These are phyloP conservation scores for Lotmaria passim DNA, from an alignment of 208 protist genomes.

Conservation along the genomic window DNA sequence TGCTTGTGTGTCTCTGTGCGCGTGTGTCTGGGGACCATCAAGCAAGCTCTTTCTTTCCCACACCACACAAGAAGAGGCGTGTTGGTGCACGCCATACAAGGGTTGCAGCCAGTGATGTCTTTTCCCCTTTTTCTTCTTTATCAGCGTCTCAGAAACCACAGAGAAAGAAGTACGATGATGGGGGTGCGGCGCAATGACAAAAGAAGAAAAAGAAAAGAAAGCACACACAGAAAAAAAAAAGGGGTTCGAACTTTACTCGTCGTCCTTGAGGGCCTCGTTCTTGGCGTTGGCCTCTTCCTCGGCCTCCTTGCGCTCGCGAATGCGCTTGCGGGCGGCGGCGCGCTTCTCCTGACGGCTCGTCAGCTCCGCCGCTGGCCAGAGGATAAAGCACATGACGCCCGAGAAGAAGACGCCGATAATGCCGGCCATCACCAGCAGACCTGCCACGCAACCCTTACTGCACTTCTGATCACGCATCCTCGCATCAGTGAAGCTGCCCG, in stretches of 20 bases:
- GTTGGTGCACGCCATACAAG: no score
- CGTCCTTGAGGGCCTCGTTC: constrained; percentile 34
- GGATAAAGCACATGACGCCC: constrained; percentile 50
- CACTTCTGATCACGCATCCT: constrained; percentile 43
- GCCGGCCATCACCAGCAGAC: constrained; percentile 54
- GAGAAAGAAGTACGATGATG: no score
- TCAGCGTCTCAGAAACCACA: no score
- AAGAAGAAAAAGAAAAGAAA: not conserved
- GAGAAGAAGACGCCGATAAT: constrained; percentile 34
- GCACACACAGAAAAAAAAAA: not conserved
- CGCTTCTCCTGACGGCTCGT: constrained; percentile 49
- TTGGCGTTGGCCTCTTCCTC: constrained; percentile 42
- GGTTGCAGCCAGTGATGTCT: no score
- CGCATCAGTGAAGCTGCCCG: constrained; percentile 14
- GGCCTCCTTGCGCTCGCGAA: constrained; percentile 44
- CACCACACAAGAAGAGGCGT: no score
- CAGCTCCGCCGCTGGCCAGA: constrained; percentile 52
- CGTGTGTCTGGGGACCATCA: no score
- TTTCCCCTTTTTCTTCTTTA: not conserved
- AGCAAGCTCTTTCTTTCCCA: no score
- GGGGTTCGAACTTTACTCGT: constrained; percentile 14
- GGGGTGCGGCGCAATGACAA: no score
- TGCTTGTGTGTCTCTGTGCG: no score
- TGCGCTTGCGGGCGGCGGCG: constrained; percentile 47
- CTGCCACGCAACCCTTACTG: constrained; percentile 54